These are phyloP conservation scores for Camellia japonica DNA, from an alignment of 148 eudicot genomes.

Conservation along the genomic window DNA sequence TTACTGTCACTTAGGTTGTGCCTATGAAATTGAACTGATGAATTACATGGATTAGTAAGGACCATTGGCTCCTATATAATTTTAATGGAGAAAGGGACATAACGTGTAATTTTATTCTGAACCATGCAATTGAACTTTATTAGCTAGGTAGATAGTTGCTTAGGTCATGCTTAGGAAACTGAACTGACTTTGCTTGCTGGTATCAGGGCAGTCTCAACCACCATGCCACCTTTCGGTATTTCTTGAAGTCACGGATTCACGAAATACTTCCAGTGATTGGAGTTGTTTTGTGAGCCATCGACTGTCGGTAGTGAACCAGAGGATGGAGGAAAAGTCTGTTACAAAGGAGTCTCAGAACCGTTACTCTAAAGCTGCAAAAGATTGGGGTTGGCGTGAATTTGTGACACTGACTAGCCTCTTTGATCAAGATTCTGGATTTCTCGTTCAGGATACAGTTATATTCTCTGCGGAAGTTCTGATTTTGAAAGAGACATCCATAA, in stretches of 20 bases:
- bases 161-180: conserved; percentile 3
- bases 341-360: conserved; percentile 98
- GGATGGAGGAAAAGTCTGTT: conserved; percentile 86
- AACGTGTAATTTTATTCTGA: background rate
- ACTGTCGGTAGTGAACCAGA: conserved; percentile 87
- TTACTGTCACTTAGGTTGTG: background rate
- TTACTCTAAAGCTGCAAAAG: conserved; percentile 97
- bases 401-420: conserved; percentile 95
- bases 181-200: conserved; percentile 48
- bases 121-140: conserved; percentile 6
- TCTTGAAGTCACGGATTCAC: conserved; percentile 95
- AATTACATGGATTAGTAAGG: background rate
- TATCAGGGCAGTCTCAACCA: conserved; percentile 99
- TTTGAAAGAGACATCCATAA: conserved; percentile 77
- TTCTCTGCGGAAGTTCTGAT: conserved; percentile 96
- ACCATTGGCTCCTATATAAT: background rate
- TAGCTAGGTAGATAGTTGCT: background rate
- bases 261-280: conserved; percentile 90
- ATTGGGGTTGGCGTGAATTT: conserved; percentile 99
- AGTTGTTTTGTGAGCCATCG: conserved; percentile 99
- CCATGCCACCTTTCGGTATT: conserved; percentile 98
- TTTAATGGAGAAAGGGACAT: background rate
- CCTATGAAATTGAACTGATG: background rate
- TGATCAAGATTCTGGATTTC: conserved; percentile 98
- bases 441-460: conserved; percentile 80